These are phyloP conservation scores for Penicillium griseofulvum DNA, from an alignment of 2,329 filamentous ascomycete species.

Conservation along the genomic window DNA sequence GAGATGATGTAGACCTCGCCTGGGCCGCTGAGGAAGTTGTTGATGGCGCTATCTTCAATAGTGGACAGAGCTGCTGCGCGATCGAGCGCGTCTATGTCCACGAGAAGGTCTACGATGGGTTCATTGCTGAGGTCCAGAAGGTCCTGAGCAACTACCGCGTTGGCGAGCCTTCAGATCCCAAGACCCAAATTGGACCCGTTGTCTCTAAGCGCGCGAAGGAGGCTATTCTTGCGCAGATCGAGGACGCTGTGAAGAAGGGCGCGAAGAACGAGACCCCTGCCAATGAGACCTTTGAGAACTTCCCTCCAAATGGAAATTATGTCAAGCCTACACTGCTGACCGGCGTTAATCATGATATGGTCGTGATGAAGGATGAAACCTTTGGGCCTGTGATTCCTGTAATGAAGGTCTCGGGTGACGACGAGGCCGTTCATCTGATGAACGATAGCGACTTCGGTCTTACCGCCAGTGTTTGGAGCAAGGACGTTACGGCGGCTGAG, in stretches of 20 bases:
- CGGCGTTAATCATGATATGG: constrained; percentile 77
- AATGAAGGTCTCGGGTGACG: constrained; percentile 78
- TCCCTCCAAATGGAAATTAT: constrained; percentile 79
- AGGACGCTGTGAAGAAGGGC: constrained; percentile 78
- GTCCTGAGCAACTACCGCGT: constrained; percentile 79
- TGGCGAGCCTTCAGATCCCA: constrained; percentile 78
- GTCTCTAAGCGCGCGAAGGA: constrained; percentile 76
- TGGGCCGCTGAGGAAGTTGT: constrained; percentile 96
- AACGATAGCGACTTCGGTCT: constrained; percentile 93
- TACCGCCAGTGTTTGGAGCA: constrained; percentile 97
- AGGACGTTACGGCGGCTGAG: constrained; percentile 72
- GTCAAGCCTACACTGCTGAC: constrained; percentile 81
- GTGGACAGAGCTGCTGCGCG: constrained; percentile 95
- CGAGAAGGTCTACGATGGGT: constrained; percentile 76
- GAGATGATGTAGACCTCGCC: constrained; percentile 77
- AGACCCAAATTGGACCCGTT: constrained; percentile 83
- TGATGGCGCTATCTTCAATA: constrained; percentile 95
- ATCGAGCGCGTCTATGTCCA: constrained; percentile 91
- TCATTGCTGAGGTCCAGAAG: constrained; percentile 73
- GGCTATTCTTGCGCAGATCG: constrained; percentile 73
- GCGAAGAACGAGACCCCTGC: constrained; percentile 81
- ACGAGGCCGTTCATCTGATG: constrained; percentile 80
- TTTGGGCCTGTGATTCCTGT: constrained; percentile 92
- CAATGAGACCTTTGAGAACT: constrained; percentile 71
- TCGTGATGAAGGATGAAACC: constrained; percentile 88